Evolutionary conservation across 139 green algal species (phyloP).

Genomic region (Picochlorum sp.): DNA sequence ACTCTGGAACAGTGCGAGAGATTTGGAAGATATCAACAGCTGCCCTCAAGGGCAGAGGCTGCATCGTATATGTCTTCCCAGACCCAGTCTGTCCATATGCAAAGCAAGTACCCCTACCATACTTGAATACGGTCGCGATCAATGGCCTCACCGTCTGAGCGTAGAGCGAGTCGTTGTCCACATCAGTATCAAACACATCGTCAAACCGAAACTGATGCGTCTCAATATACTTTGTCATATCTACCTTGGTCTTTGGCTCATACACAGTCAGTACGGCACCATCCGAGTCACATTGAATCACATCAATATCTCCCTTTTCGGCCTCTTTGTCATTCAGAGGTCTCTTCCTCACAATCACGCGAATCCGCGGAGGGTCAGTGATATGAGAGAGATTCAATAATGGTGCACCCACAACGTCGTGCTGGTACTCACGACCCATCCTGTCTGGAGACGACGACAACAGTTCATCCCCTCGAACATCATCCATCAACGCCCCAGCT

Average conservation of each 20-base stretch:
- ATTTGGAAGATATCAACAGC: slow-evolving; percentile 82
- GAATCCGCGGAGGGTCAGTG: slow-evolving; percentile 53
- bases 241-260: slow-evolving; percentile 83
- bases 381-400: not conserved
- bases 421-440: not conserved
- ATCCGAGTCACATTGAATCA: slow-evolving; percentile 66
- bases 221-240: slow-evolving; percentile 84
- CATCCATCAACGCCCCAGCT: no score
- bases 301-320: slow-evolving; percentile 74
- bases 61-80: slow-evolving; percentile 97
- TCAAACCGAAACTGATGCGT: slow-evolving; percentile 90
- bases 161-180: slow-evolving; percentile 92
- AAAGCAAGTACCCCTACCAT: slow-evolving; percentile 88
- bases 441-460: no score
- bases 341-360: slow-evolving; percentile 89
- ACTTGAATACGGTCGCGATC: slow-evolving; percentile 82
- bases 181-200: slow-evolving; percentile 74
- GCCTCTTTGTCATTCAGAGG: slow-evolving; percentile 81
- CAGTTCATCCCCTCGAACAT: no score
- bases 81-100: slow-evolving; percentile 92
- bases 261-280: slow-evolving; percentile 59
- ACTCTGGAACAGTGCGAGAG: slow-evolving; percentile 25
- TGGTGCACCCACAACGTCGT: not conserved
- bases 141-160: slow-evolving; percentile 76
- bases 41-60: slow-evolving; percentile 81